Base-by-base conservation (phyloP, 164 flowering plant genomes). In the Saururus chinensis region DNA sequence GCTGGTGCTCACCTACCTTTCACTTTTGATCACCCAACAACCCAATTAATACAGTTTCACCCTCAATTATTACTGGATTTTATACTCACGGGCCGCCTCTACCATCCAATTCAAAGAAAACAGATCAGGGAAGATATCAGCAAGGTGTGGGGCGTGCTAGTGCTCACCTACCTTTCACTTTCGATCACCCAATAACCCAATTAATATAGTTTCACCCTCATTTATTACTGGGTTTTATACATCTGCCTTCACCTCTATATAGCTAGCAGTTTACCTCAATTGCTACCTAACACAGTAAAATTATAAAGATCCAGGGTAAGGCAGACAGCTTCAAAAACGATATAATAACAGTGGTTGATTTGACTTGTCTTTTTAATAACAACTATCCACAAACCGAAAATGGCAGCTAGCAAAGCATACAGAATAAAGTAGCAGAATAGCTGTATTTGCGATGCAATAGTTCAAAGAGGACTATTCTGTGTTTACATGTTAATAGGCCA, bases 201-300 rank as follows among this genome's bases (percentile, higher is more conserved):
- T 30, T 30, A 30, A 30, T 30, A 6, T 30, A 30, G 37, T 2
- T 30, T 30, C 37, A 30, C 37, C 37, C 37, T 30, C 37, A 30
- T 2, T 30, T 30, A 30, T 30, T 30, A n/a, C n/a, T n/a, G n/a
- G n/a, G n/a, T n/a, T n/a, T n/a, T n/a, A n/a, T 35, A 16, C 60
- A 22, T 62, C 58, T 40, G 14, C 41, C 52, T 9, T 40, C 16
- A 45, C 67, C 74, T 56, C 63, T 71, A 66, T 63, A 71, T 71
- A 71, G 70, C 67, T 37, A 45, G 2, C 4, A 41, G 48, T 66
- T 66, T 53, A 62, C 67, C 70, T 19, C 40, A 40, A 52, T 16
- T 23, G 6, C 51, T 12, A 42, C 60, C 35, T 24, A 40, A 40
- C 40, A 0, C 20, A 12, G 35, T 24, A 64, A 55, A 64, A 42